phyloP scores from a whole-genome alignment of 2,329 filamentous ascomycete species.

The Teratosphaeriaceae sp. region DNA sequence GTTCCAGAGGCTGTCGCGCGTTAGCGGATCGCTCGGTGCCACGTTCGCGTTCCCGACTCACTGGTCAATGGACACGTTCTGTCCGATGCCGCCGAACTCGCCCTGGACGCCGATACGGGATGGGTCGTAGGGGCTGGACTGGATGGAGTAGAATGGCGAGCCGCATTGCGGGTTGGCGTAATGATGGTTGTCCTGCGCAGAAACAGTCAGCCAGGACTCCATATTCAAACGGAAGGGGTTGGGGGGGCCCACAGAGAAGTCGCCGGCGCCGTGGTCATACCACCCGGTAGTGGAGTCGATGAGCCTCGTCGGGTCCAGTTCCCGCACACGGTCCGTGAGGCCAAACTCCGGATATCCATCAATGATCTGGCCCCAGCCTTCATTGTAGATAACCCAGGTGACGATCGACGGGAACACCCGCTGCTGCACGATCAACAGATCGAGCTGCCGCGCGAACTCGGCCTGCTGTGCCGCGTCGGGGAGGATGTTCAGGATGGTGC shows the following conservation, averaged over 20 bases:
- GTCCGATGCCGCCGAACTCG: conserved; percentile 64
- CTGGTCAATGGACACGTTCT: conserved; percentile 56
- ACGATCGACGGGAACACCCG: conserved; percentile 59
- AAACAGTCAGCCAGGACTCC: no score
- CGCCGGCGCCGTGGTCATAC: conserved; percentile 61
- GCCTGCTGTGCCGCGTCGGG: conserved; percentile 47
- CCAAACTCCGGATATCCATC: conserved; percentile 48
- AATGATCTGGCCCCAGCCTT: conserved; percentile 60
- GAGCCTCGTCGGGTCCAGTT: conserved; percentile 57
- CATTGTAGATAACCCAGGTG: conserved; percentile 65
- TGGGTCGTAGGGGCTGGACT: conserved; percentile 51
- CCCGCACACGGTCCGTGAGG: conserved; percentile 49
- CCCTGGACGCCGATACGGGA: conserved; percentile 61
- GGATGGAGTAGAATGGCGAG: conserved; percentile 57
- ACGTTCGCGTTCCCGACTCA: no score
- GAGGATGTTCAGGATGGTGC: conserved; percentile 22
- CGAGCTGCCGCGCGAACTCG: conserved; percentile 60
- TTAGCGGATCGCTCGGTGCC: no score
- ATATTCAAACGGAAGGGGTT: no score
- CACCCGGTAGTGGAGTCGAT: conserved; percentile 60
- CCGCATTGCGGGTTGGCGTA: conserved; percentile 67
- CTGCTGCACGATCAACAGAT: conserved; percentile 55
- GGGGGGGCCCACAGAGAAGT: conserved; percentile 41
- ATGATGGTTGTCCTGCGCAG: conserved; percentile 56
- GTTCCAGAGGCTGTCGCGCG: conserved; percentile 50